These are phyloP conservation scores for Tetracladium setigerum DNA, from an alignment of 495 filamentous ascomycete species.

Conservation along the genomic window DNA sequence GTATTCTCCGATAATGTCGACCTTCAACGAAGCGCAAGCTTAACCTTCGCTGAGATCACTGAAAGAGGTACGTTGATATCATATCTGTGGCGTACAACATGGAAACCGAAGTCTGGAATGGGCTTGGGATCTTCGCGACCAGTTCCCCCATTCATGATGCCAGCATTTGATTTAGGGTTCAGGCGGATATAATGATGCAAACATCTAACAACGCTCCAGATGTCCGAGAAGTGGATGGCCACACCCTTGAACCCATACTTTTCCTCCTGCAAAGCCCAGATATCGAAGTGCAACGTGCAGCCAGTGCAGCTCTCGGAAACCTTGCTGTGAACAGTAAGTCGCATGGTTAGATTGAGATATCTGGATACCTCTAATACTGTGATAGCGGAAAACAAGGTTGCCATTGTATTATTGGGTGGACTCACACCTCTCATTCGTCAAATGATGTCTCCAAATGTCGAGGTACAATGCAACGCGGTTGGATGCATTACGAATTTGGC, in stretches of 20 bases:
- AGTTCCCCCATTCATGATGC: no score
- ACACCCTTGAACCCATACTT: slow-evolving; percentile 92
- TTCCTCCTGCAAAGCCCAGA: slow-evolving; percentile 91
- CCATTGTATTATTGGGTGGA: slow-evolving; percentile 87
- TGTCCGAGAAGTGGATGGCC: slow-evolving; percentile 90
- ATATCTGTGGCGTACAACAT: slow-evolving; percentile 8
- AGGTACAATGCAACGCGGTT: slow-evolving; percentile 98
- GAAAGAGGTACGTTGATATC: slow-evolving; percentile 69
- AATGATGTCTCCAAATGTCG: slow-evolving; percentile 98
- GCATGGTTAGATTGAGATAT: not conserved
- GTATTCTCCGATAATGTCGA: slow-evolving; percentile 99
- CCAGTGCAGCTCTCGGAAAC: slow-evolving; percentile 92
- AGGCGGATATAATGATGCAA: not conserved
- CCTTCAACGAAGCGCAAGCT: slow-evolving; percentile 90
- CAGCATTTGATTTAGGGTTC: slow-evolving; percentile 9
- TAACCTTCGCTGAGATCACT: slow-evolving; percentile 98
- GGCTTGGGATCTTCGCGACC: no score
- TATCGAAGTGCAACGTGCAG: slow-evolving; percentile 94
- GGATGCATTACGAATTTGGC: slow-evolving; percentile 97
- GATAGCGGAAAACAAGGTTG: slow-evolving; percentile 90
- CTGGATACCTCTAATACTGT: slow-evolving; percentile 35
- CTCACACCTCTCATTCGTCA: slow-evolving; percentile 89
- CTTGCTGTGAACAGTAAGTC: slow-evolving; percentile 89
- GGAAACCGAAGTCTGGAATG: not conserved
- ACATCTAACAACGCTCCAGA: slow-evolving; percentile 43